A percentile compares a stretch with the other conserved stretches of the same genome.
Conservation (phyloP, 2,329 filamentous ascomycete species). For the Cladosporium sp. region DNA sequence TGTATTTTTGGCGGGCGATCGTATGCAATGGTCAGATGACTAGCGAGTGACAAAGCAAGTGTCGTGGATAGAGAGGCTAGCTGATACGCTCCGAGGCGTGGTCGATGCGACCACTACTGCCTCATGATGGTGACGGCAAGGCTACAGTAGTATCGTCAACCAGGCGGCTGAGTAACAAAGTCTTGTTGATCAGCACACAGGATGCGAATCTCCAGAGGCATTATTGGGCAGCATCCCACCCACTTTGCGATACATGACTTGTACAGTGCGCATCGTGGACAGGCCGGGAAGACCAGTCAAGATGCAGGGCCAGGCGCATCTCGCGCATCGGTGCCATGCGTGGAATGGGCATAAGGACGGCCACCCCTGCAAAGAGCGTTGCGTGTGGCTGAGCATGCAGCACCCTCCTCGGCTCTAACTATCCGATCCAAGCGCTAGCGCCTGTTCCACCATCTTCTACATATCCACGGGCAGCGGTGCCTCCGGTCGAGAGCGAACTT, state of each 20-base stretch:
- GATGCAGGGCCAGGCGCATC: conserved; percentile 5
- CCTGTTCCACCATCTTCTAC: neutral
- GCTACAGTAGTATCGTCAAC: too few relatives aligned
- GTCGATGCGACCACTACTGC: too few relatives aligned
- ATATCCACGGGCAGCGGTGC: conserved; percentile 1
- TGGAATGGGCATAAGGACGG: too few relatives aligned
- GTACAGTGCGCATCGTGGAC: neutral
- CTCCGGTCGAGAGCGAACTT: conserved; percentile 4
- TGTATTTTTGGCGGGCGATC: neutral
- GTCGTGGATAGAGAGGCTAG: too few relatives aligned
- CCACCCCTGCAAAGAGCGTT: conserved; percentile 12
- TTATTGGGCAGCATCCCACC: too few relatives aligned
- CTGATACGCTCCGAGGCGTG: too few relatives aligned
- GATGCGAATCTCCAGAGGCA: too few relatives aligned
- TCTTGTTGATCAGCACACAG: too few relatives aligned
- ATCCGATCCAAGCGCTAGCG: conserved; percentile 9
- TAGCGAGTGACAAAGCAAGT: neutral
- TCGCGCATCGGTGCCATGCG: conserved; percentile 2
- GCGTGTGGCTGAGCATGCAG: conserved; percentile 7
- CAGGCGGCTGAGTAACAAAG: too few relatives aligned
- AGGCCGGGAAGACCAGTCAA: neutral
- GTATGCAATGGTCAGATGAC: neutral
- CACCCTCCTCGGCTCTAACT: neutral
- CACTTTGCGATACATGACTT: too few relatives aligned
- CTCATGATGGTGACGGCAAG: too few relatives aligned